These are phyloP conservation scores for Porcisia hertigi DNA, from an alignment of 208 protist genomes.

Conservation along the genomic window DNA sequence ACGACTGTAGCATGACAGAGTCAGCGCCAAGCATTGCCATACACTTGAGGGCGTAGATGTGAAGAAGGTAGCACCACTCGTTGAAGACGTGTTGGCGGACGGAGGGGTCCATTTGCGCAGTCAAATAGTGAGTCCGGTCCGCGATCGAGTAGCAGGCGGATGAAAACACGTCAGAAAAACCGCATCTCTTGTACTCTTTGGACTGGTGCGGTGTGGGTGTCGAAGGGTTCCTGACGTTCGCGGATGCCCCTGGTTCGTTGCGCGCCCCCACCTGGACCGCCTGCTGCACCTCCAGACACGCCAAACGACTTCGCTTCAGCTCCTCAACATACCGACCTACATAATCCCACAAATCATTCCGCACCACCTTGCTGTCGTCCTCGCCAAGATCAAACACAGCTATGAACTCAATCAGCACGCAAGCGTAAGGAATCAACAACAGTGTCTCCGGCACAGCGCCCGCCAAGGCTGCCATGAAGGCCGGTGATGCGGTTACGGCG, in stretches of 20 bases:
- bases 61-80: constrained; percentile 54
- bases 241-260: background rate
- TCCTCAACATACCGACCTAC: constrained; percentile 17
- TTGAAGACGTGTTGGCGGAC: constrained; percentile 29
- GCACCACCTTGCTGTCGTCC: constrained; percentile 15
- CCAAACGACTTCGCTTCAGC: constrained; percentile 6
- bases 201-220: background rate
- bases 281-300: constrained; percentile 20
- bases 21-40: constrained; percentile 17
- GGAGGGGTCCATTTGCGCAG: constrained; percentile 17
- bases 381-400: constrained; percentile 32
- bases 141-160: constrained; percentile 26
- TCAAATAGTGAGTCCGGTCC: constrained; percentile 19
- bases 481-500: background rate
- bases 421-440: constrained; percentile 59
- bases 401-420: constrained; percentile 67
- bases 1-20: constrained; percentile 23
- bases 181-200: constrained; percentile 15
- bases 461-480: constrained; percentile 6
- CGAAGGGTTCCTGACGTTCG: background rate
- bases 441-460: constrained; percentile 18
- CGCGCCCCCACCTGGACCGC: background rate
- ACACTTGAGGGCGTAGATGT: constrained; percentile 41
- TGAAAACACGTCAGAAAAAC: constrained; percentile 38
- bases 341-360: constrained; percentile 15